These are phyloP conservation scores for Zygotorulaspora danielsina DNA, from an alignment of 805 yeast genomes.

Conservation along the genomic window DNA sequence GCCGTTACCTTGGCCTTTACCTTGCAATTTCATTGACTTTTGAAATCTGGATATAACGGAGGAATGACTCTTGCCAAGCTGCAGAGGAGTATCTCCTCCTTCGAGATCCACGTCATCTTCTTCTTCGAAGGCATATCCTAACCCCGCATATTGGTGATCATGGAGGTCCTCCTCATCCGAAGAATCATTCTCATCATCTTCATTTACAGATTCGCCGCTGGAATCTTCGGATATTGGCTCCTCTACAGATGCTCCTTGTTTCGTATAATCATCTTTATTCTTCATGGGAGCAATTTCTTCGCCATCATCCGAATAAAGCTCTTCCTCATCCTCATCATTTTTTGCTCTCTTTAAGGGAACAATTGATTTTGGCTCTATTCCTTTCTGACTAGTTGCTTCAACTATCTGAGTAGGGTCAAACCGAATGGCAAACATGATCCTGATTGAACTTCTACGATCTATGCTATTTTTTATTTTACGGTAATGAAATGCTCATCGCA, in stretches of 20 bases:
- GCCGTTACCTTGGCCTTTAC: slow-evolving; percentile 18
- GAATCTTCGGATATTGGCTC: slow-evolving; percentile 12
- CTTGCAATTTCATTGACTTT: slow-evolving; percentile 38
- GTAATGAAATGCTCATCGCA: too few species aligned
- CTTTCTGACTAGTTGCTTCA: slow-evolving; percentile 1
- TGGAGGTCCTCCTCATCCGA: slow-evolving; percentile 10
- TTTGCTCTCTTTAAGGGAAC: slow-evolving; percentile 27
- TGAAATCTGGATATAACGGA: slow-evolving; percentile 52
- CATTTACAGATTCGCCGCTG: slow-evolving; percentile 15
- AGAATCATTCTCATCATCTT: slow-evolving; percentile 10
- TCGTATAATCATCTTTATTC: slow-evolving; percentile 12
- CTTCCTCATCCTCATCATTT: slow-evolving; percentile 16
- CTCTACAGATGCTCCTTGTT: slow-evolving; percentile 9
- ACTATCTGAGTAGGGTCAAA: slow-evolving; percentile 48
- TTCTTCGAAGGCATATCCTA: slow-evolving; percentile 17
- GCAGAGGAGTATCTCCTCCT: slow-evolving; percentile 5
- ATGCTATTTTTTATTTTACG: too few species aligned
- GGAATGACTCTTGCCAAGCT: slow-evolving; percentile 39
- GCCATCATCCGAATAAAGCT: slow-evolving; percentile 8
- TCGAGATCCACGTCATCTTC: slow-evolving; percentile 9
- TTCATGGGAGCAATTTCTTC: slow-evolving; percentile 10
- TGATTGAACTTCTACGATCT: not conserved
- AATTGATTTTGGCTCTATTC: slow-evolving; percentile 9
- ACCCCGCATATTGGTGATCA: slow-evolving; percentile 12
- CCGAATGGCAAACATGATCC: slow-evolving; percentile 59